A percentile compares a stretch with the other conserved stretches of the same genome.
phyloP scores from a whole-genome alignment of 306 rosid species.

The Rosa multiflora region DNA sequence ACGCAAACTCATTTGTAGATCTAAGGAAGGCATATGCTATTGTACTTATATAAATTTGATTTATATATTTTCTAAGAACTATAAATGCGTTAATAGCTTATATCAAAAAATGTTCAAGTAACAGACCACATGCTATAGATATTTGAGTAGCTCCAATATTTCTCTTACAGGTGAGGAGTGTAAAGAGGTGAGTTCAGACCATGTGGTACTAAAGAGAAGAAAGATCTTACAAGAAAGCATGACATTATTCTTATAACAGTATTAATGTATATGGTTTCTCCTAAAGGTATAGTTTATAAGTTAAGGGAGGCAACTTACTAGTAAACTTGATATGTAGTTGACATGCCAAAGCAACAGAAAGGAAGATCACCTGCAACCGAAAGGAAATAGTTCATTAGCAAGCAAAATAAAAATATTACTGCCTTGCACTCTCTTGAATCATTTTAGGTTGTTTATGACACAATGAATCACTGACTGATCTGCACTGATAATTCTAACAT shows the following conservation, averaged over 20 bases:
- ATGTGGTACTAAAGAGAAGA: conserved; percentile 7
- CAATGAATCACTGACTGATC: not conserved
- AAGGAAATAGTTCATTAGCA: not conserved
- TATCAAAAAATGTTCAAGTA: no score
- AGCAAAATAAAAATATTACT: conserved; percentile 19
- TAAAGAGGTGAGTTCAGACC: not conserved
- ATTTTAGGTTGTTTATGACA: not conserved
- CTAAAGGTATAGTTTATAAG: not conserved
- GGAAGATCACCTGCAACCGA: conserved; percentile 78
- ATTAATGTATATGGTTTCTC: not conserved
- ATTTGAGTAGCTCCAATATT: not conserved
- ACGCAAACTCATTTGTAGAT: not conserved
- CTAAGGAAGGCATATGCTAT: not conserved
- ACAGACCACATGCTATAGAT: not conserved
- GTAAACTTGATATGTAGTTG: not conserved
- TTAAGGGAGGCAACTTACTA: not conserved
- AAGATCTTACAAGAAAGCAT: no score
- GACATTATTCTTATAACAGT: no score
- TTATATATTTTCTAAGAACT: no score
- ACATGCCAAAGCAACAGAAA: conserved; percentile 21
- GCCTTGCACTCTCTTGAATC: conserved; percentile 4
- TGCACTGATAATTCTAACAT: no score
- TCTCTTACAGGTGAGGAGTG: not conserved
- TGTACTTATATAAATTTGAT: not conserved
- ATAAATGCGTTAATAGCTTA: no score